These are phyloP conservation scores for Jamesozyma jinghongensis DNA, from an alignment of 805 yeast species.

Conservation along the genomic window DNA sequence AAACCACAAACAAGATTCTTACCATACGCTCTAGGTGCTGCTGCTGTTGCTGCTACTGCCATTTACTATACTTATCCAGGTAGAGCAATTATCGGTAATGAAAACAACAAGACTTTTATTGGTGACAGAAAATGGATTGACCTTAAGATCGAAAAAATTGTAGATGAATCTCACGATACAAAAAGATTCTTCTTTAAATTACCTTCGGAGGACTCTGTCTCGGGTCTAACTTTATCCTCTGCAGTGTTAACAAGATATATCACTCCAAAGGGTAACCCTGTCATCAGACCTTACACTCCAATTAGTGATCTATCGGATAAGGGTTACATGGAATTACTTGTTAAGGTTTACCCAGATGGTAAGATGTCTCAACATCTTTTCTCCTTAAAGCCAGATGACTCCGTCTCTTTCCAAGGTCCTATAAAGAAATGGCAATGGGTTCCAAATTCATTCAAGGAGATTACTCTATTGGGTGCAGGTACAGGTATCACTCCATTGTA, in stretches of 20 bases:
- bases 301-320: constrained; percentile 55
- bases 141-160: constrained; percentile 40
- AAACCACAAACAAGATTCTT: constrained; percentile 17
- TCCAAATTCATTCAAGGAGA: constrained; percentile 71
- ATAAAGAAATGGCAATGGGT: constrained; percentile 83
- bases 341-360: constrained; percentile 81
- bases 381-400: constrained; percentile 65
- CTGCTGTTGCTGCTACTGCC: constrained; percentile 32
- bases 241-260: constrained; percentile 72
- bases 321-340: constrained; percentile 71
- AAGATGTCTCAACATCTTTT: constrained; percentile 71
- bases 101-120: not conserved
- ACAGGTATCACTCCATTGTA: constrained; percentile 93
- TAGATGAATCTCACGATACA: constrained; percentile 50
- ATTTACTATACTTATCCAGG: constrained; percentile 3
- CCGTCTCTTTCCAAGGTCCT: constrained; percentile 90
- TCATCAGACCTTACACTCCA: constrained; percentile 88
- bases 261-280: constrained; percentile 76
- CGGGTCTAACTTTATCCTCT: constrained; percentile 77
- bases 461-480: constrained; percentile 90
- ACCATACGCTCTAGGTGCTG: constrained; percentile 40
- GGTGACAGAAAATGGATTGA: constrained; percentile 49
- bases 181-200: constrained; percentile 63
- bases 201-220: constrained; percentile 52
- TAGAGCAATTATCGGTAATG: not conserved